Base-by-base conservation (phyloP, 345 rosid species). In the Rhodomyrtus tomentosa region DNA sequence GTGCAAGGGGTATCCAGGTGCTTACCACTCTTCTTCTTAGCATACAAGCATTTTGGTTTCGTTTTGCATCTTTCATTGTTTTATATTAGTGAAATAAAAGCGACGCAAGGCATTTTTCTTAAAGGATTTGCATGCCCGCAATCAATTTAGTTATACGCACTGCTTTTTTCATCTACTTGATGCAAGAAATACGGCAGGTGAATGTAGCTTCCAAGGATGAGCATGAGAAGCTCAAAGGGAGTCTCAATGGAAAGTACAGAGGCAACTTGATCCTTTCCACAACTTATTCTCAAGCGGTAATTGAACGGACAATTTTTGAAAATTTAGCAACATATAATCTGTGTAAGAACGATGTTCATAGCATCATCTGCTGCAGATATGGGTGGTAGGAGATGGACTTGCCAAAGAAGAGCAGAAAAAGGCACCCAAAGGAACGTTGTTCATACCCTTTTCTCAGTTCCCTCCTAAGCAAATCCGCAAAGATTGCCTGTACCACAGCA, bases 331-430 rank as follows among this genome's bases (percentile, higher is more conserved):
- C 29, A 22, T 59, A 48, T 81, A 74, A 84, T 81, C 21, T 22
- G 6, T 48, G 4, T 11, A 9, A 7, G 36, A 50, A 50, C 5
- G 55, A 3, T n/a, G 15, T 16, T 3, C 5, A 79, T 50, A 14
- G 18, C 25, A 48, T 80, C 32, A 50, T 29, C 11, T 2, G 48
- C 50, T 27, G 82, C 86, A 92, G 95, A 83, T 92, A 84, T 93
- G 96, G 98, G 45, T 94, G 72, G 91, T 92, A 36, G 98, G 95
- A 86, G 96, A 92, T 87, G 94, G 86, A 72, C 56, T 90, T 68
- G 88, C 81, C 5, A 88, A 88, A 45, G 87, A 88, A 80, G 95
- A 92, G 59, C 96, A 92, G 55, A 74, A 54, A 7, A 89, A 84
- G 86, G 95, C 96, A 53, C 36, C 87, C 27, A 85, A 89, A 83